These are phyloP conservation scores for Davidsoniella neocaledoniae DNA, from an alignment of 2,329 filamentous ascomycete species.

Conservation along the genomic window DNA sequence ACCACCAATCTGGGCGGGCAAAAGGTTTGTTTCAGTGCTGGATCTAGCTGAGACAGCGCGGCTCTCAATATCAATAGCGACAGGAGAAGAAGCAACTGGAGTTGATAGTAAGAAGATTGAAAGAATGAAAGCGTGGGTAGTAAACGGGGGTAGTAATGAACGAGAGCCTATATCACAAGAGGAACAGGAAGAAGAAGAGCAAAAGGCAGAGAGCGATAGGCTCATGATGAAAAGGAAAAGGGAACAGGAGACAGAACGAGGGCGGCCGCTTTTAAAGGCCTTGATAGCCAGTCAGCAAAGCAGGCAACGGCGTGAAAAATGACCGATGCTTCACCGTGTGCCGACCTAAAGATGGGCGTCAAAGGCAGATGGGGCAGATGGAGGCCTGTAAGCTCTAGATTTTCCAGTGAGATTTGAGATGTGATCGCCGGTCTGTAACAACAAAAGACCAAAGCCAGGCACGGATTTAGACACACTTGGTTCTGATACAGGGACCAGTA, in stretches of 20 bases:
- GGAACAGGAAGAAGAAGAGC: constrained; percentile 12
- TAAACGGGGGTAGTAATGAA: constrained; percentile 9
- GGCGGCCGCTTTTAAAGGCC: constrained; percentile 9
- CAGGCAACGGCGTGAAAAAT: no score
- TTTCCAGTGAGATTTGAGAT: no score
- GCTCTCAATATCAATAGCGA: constrained; percentile 8
- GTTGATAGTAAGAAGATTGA: constrained; percentile 12
- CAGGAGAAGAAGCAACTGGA: constrained; percentile 13
- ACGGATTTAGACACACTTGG: no score
- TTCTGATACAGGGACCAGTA: no score
- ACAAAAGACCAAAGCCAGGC: no score
- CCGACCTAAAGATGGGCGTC: no score
- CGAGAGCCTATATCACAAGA: constrained; percentile 17
- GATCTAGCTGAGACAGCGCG: constrained; percentile 15
- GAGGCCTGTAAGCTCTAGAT: no score
- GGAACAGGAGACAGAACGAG: constrained; percentile 2
- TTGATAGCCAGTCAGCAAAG: background rate
- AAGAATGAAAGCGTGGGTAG: constrained; percentile 1
- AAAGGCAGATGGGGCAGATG: no score
- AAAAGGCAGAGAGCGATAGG: constrained; percentile 11
- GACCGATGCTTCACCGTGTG: no score
- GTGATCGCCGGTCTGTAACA: no score
- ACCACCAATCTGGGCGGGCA: constrained; percentile 69
- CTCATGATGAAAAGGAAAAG: constrained; percentile 9
- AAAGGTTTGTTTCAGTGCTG: constrained; percentile 25